Evolutionary conservation across 306 rosid species (phyloP).

Genomic region (Glycyrrhiza uralensis): DNA sequence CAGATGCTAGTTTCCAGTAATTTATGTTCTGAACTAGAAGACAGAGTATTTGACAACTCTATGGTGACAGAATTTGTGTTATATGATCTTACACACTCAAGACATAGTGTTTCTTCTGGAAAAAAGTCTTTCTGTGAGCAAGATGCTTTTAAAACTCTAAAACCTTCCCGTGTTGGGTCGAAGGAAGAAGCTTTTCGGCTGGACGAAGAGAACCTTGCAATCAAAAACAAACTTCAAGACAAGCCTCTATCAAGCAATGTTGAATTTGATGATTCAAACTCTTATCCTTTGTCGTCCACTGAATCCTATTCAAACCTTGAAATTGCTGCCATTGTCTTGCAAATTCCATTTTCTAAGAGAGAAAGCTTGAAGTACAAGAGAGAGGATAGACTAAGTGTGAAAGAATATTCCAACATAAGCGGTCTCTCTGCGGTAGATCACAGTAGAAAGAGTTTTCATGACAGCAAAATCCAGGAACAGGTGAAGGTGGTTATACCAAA

Average conservation of each 20-base stretch:
- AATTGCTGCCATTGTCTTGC: slow-evolving; percentile 72
- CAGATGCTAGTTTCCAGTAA: slow-evolving; percentile 86
- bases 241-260: slow-evolving; percentile 31
- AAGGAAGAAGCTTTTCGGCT: slow-evolving; percentile 33
- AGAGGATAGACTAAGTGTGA: slow-evolving; percentile 39
- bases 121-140: slow-evolving; percentile 30
- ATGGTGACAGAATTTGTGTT: slow-evolving; percentile 75
- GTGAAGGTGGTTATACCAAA: slow-evolving; percentile 73
- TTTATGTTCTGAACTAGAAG: slow-evolving; percentile 66
- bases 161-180: slow-evolving; percentile 39
- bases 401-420: slow-evolving; percentile 32
- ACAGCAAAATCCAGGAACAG: slow-evolving; percentile 48
- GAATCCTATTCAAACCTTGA: slow-evolving; percentile 61
- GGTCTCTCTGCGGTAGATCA: slow-evolving; percentile 46
- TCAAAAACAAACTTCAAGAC: slow-evolving; percentile 48
- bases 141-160: slow-evolving; percentile 36
- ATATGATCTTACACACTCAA: slow-evolving; percentile 75
- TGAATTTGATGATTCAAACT: slow-evolving; percentile 39
- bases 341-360: slow-evolving; percentile 69
- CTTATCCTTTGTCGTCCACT: slow-evolving; percentile 40
- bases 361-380: slow-evolving; percentile 74
- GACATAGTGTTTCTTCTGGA: slow-evolving; percentile 43
- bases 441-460: slow-evolving; percentile 32
- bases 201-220: slow-evolving; percentile 26
- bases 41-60: slow-evolving; percentile 56